Conservation (phyloP, 495 filamentous ascomycete species). For the Aspergillus taichungensis region DNA sequence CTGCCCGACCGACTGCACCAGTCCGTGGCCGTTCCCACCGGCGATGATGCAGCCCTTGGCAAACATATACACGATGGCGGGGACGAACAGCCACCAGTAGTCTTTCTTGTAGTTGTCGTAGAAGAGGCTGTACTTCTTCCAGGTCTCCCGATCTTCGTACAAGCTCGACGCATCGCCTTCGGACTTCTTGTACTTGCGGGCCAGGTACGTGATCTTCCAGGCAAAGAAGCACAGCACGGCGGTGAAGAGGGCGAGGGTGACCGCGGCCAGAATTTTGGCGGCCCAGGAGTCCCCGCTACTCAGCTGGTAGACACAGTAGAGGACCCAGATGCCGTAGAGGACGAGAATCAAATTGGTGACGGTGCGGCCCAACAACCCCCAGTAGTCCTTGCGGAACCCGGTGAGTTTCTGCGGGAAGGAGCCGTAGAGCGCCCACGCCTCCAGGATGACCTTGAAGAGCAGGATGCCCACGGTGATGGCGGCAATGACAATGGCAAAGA, state of each 20-base stretch:
- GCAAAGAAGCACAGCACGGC: slow-evolving; percentile 68
- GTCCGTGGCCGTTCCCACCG: slow-evolving; percentile 76
- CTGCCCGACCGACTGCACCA: slow-evolving; percentile 69
- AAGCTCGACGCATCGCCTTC: slow-evolving; percentile 67
- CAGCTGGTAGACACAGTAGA: slow-evolving; percentile 96
- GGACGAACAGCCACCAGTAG: slow-evolving; percentile 96
- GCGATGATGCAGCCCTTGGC: slow-evolving; percentile 83
- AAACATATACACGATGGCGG: slow-evolving; percentile 86
- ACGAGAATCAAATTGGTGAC: slow-evolving; percentile 88
- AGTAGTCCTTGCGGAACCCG: slow-evolving; percentile 91
- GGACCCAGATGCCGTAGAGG: slow-evolving; percentile 88
- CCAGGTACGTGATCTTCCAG: slow-evolving; percentile 70
- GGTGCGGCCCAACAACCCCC: slow-evolving; percentile 78
- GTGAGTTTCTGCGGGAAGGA: slow-evolving; percentile 73
- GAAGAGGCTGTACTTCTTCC: slow-evolving; percentile 94
- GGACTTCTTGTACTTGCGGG: slow-evolving; percentile 58
- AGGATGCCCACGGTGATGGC: slow-evolving; percentile 80
- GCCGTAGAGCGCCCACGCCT: slow-evolving; percentile 84
- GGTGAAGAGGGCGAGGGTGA: slow-evolving; percentile 77
- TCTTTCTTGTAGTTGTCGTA: slow-evolving; percentile 90
- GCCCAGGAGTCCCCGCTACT: slow-evolving; percentile 93
- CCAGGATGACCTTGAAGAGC: slow-evolving; percentile 84
- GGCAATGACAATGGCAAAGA: slow-evolving; percentile 81
- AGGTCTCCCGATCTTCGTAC: slow-evolving; percentile 83
- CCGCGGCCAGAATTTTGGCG: slow-evolving; percentile 72